Base-by-base conservation (phyloP, 2,329 filamentous ascomycete species). In the Xylariaceae sp. region DNA sequence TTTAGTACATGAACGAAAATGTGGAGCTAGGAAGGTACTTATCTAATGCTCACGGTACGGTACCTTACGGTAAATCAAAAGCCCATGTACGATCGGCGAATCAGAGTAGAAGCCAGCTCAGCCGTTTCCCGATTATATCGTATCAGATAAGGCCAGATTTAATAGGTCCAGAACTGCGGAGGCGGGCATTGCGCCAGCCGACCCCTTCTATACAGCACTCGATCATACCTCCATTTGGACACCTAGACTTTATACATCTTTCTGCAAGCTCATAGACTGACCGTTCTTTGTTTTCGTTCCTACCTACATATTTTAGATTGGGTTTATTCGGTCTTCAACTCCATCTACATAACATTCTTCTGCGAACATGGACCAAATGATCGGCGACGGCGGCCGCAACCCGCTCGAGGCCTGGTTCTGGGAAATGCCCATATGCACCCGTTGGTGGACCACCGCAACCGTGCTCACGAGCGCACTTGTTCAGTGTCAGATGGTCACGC, bases 401-500 rank as follows among this genome's bases (percentile, higher is more conserved):
- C 94, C 93, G 35, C 81, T 99, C 6, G 94, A 97, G 74, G 88
- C 93, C 64, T 99, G 94, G 94, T 97, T 97, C 74, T 97, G 91
- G 82, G 94, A 99, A 73, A 97, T 97, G 89, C 94, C 94, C 3
- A 85, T 94, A 21, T 96, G 92, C 73, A 99, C 94, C 30, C 81
- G 94, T 57, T 95, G 90, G 87, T 99, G 94, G 94, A 97, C 94
- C 18, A 92, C 91, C 20, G 92, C 92, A 4, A 96, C 92, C 0
- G 86, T 97, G 35, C 78, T 91, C 53, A 94, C 89, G 9, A 96
- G 92, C 63, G 85, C 92, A 13, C 77, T 97, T 64, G 92, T 97
- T 4, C 94, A 97, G 74, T 97, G 92, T 75, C 86, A 95, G 67
- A 87, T 97, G 71, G 78, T 97, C 60, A 94, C 89, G 11, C 91